A percentile compares a stretch with the other conserved stretches of the same genome.
Conservation (phyloP, 192 early-diverging fungal genomes). For the Radiomyces spectabilis region DNA sequence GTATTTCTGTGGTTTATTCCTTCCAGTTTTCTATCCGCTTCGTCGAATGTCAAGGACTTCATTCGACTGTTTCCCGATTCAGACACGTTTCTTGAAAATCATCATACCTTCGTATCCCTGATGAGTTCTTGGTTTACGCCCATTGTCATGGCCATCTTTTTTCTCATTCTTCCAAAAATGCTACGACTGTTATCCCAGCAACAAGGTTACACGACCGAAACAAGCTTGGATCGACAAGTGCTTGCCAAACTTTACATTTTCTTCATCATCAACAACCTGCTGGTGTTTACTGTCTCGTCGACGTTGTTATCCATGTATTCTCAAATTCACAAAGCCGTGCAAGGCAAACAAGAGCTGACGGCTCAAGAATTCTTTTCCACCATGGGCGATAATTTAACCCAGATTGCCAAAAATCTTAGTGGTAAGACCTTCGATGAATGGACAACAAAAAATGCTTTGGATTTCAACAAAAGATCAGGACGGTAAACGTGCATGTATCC, state of each 20-base stretch:
- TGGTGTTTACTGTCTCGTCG: constrained; percentile 51
- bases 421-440: too few species aligned
- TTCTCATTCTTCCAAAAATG: constrained; percentile 56
- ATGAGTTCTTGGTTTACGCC: constrained; percentile 61
- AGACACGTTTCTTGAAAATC: constrained; percentile 31
- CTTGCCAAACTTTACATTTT: constrained; percentile 68
- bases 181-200: constrained; percentile 54
- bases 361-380: constrained; percentile 3
- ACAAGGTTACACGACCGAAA: constrained; percentile 65
- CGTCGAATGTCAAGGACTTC: constrained; percentile 52
- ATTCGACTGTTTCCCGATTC: constrained; percentile 45
- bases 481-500: too few species aligned
- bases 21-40: constrained; percentile 49
- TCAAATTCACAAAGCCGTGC: constrained; percentile 3
- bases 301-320: constrained; percentile 25
- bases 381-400: constrained; percentile 5
- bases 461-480: too few species aligned
- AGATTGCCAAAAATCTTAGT: constrained; percentile 9
- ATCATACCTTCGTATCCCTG: constrained; percentile 47
- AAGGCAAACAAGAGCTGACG: not conserved
- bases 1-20: constrained; percentile 66
- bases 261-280: constrained; percentile 62
- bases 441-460: too few species aligned
- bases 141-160: constrained; percentile 56
- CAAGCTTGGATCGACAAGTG: constrained; percentile 60